Conservation (phyloP, 2,329 filamentous ascomycete genomes). For the Lecanosticta acicola region DNA sequence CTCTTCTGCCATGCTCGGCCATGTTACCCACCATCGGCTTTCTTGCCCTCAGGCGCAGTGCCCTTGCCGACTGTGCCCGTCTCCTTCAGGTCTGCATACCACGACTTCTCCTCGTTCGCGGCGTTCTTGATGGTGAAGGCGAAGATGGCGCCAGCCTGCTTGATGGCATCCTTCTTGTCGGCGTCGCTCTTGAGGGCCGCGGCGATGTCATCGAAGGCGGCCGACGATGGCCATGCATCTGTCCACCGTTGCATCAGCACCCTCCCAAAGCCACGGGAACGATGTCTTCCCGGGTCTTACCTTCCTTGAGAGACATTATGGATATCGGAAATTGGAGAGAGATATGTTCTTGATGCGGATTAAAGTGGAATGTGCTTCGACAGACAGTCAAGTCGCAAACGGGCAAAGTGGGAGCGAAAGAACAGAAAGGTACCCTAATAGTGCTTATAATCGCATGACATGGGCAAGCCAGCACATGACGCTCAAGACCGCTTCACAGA, state of each 20-base stretch:
- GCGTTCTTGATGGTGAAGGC: slow-evolving; percentile 89
- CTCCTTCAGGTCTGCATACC: slow-evolving; percentile 94
- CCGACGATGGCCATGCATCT: slow-evolving; percentile 76
- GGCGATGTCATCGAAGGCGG: slow-evolving; percentile 85
- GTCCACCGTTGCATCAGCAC: slow-evolving; percentile 1
- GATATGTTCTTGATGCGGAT: no score
- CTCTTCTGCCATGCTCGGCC: neutral
- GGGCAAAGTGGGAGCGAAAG: neutral
- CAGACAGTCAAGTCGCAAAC: no score
- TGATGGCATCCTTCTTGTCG: slow-evolving; percentile 81
- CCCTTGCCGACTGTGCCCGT: slow-evolving; percentile 78
- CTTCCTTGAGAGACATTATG: slow-evolving; percentile 66
- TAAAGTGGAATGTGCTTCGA: no score
- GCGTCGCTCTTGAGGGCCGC: slow-evolving; percentile 60
- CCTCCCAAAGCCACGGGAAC: neutral
- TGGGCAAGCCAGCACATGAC: slow-evolving; percentile 10
- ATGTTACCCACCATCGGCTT: slow-evolving; percentile 66
- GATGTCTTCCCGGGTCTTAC: slow-evolving; percentile 40
- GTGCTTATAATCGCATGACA: slow-evolving; percentile 12
- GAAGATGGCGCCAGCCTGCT: slow-evolving; percentile 81
- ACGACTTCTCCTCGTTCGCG: slow-evolving; percentile 71
- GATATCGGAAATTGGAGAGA: neutral
- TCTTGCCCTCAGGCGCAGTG: slow-evolving; percentile 59
- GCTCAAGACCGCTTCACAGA: neutral
- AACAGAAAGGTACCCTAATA: slow-evolving; percentile 3